Conservation (phyloP, 1,284 basidiomycete genomes). For the Tilletia caries region DNA sequence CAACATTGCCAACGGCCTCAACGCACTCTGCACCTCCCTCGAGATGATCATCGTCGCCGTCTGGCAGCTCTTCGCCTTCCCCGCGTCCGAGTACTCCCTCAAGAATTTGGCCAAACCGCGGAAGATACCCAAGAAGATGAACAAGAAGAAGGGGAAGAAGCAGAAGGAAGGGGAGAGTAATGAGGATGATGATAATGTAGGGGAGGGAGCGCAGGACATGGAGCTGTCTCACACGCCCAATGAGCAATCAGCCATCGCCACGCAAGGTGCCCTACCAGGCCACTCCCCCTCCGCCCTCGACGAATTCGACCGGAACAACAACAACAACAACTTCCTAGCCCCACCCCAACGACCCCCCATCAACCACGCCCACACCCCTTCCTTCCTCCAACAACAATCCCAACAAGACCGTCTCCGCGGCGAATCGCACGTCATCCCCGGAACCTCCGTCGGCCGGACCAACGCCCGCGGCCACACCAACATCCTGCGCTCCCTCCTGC, state of each 20-base stretch:
- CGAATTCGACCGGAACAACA: background rate
- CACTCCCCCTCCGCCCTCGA: background rate
- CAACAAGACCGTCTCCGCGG: background rate
- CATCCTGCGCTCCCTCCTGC: constrained; percentile 18
- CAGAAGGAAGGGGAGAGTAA: background rate
- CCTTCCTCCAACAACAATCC: background rate
- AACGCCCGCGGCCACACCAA: constrained; percentile 21
- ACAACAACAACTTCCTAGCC: background rate
- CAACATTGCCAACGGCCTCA: constrained; percentile 71
- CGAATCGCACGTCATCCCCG: constrained; percentile 3
- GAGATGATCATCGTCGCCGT: constrained; percentile 79
- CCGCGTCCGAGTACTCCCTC: constrained; percentile 64
- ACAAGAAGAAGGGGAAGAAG: constrained; percentile 11
- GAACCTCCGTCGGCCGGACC: constrained; percentile 9
- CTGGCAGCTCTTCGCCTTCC: constrained; percentile 78
- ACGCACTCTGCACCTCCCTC: constrained; percentile 73
- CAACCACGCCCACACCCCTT: background rate
- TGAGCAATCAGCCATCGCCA: background rate
- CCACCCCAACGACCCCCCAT: background rate
- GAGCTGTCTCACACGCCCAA: background rate
- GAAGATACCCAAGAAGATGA: background rate
- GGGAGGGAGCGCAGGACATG: background rate
- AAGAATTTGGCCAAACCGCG: constrained; percentile 28
- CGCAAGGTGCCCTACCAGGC: background rate
- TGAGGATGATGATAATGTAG: background rate